Evolutionary conservation across 2,329 filamentous ascomycete genomes (phyloP), one percentile per base, ranked within the genome.

Genomic region (Aspergillus pseudoterreus): DNA sequence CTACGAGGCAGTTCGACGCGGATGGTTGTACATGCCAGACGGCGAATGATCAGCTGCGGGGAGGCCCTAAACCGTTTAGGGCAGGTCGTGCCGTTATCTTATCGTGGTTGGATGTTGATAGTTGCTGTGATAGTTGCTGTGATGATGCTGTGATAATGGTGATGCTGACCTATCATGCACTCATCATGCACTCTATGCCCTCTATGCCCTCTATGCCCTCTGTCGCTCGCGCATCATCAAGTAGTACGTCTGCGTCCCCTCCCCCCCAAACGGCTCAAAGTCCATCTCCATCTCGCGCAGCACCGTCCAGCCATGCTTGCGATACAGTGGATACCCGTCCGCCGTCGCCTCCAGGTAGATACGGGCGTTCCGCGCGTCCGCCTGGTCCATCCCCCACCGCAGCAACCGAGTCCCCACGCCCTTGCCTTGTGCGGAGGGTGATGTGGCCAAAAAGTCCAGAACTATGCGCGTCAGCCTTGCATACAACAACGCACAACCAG

Each of bases 281-380:
- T 74, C 65, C 47, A 78, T 60, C 35, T 44, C 45, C 6, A 75
- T 45, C 32, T 69, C 63, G 3, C 72, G 72, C 6, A 76, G 51
- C 5, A 68, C 62, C 47, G 62, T 60, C 55, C 79, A 83, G 2
- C 79, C 80, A 58, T 75, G 70, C 55, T 71, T 75, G 50, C 71
- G 59, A 65, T 82, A 83, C 9, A 82, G 46, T 0, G 66, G 68
- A 53, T 69, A 74, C 1, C 77, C 80, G 12, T 71, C 71, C 0
- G 69, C 71, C 38, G 79, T 80, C 8, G 78, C 76, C 53, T 82
- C 78, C 1, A 82, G 62, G 60, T 78, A 83, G 4, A 73, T 69
- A 39, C 76, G 72, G 8, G 70, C 57, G 0, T 71, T 69, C 1
- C 69, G 71, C 9, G 63, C 67, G 58, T 81, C 78, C 1, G 77